Evolutionary conservation across 108 stramenopile species (phyloP), one percentile per base, ranked within the genome.

Genomic region (Nannochloropsis salina): DNA sequence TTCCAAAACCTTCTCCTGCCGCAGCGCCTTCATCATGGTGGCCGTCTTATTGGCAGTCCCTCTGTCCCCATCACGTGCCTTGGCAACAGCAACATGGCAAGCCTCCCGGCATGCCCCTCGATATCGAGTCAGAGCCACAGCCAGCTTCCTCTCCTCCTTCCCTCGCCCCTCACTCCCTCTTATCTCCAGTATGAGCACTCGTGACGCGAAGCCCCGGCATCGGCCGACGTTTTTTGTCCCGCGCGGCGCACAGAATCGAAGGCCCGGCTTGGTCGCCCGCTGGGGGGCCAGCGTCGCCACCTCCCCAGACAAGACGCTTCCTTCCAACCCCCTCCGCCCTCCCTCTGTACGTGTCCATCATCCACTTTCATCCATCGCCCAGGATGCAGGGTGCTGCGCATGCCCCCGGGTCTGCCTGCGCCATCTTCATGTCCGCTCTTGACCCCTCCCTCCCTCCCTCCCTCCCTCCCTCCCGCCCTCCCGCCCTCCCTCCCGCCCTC

Each of bases 361-460:
- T 51, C 12, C 15, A 12, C 47, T 51, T 51, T 51, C 47, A 51
- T 51, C 47, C 47, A 51, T 51, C 15, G 12, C 47, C 10, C 15
- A 51, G 15, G 47, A 51, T 51, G 47, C 47, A 10, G 47, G 10
- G 47, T 31, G 47, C 47, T 51, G 10, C 47, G 47, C 47, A 51
- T 15, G 15, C 15, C 47, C 47, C 12, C n/a, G 61, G 20, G 0
- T n/a, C 41, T 81, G 81, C 74, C 44, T 20, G 44, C 22, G 81
- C 41, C 12, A 11, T 40, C 31, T 31, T 85, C 88, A 96, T 89
- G 97, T 96, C 9, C 97, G 97, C 86, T 88, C 98, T 31, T 98
- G 98, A 96, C 97, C 98, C 15, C 96, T 98, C 83, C 95, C 97
- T 8, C 47, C 61, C 61, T 74, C 61, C 6, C n/a, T 74, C 61